Evolutionary conservation across 495 filamentous ascomycete genomes (phyloP), one percentile per base, ranked within the genome.

Genomic region (Chaetomium tenue): DNA sequence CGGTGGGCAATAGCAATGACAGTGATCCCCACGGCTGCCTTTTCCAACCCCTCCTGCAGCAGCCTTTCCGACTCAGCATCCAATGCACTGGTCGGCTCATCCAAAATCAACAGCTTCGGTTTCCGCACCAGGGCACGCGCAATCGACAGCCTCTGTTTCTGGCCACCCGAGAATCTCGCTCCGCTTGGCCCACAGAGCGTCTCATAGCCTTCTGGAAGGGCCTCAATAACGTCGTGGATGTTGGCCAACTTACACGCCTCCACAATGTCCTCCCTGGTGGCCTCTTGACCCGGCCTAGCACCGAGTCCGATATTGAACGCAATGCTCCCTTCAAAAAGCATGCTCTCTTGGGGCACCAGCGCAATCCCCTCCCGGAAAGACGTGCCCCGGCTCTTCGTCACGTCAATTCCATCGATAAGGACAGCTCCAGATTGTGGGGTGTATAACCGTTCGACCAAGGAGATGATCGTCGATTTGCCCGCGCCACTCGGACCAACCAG

Each of bases 1-100:
- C 91, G 79, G 76, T 96, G 91, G n/a, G 87, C 84, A 44, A 96
- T 90, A 23, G 91, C 88, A 58, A 97, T 86, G 1, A 91, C 91
- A 0, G 91, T 97, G 54, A 89, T 86, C 12, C 87, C 88, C 58
- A 81, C 79, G 1, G 89, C 81, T 67, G 87, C 90, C 61, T 82
- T 81, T 46, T 92, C 87, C 59, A 96, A 77, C 1, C 86, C 87
- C 5, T 87, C 85, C 73, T 94, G 89, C 51, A 96, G 76, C 16
- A 87, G 78, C 28, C 79, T 77, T 70, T 93, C 90, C 63, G 86
- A 89, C 48, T 83, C 83, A 9, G 86, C 83, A 70, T 97, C 92
- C 25, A 97, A 74, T 25, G 91, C 89, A 68, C 87, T 88, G 0
- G 91, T 97, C 7, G 88, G 88, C 71, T 97, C 92, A 67, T 97